Evolutionary conservation across 352 stramenopile species (phyloP), one percentile per base, ranked within the genome.

Genomic region (Peronospora tabacina): DNA sequence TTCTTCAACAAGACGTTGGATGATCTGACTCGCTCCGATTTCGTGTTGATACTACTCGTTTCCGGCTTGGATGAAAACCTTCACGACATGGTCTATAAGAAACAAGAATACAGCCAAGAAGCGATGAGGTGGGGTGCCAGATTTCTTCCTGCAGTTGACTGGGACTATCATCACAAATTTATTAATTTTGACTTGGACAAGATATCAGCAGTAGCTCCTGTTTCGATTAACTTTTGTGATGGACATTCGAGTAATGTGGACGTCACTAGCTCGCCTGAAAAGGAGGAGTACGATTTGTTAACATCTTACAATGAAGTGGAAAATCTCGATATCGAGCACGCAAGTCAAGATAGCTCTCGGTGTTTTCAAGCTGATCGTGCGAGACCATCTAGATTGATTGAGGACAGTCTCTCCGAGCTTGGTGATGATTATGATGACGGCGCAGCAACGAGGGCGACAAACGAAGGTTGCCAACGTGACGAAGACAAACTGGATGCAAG

Each of bases 11-110:
- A 69, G 32, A 62, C 56, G 2, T 39, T 45, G 9, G 45, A 54
- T 5, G 58, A 80, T 7, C 36, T 85, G 7, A 41, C 28, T 8
- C 26, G 46, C 12, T 75, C 68, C 0, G 73, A 85, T 33, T 82
- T 85, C 32, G 7, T 82, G 1, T 30, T 85, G 8, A 61, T 82
- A 20, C 55, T 85, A 16, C 72, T 85, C 46, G 72, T 74, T 42
- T 68, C 73, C 5, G 73, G 73, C 4, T 58, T 82, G 16, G 73
- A 85, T 19, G 63, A 80, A 48, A 85, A 76, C 20, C 56, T 85
- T 5, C 70, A 82, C 54, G 73, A 85, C 35, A 81, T 65, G 54
- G 49, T 82, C 16, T 59, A 85, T 49, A 58, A 78, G 39, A 70
- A 75, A 44, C 52, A 61, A 8, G 73, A 85, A 52, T 85, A 82